Conservation (phyloP, 192 early-diverging fungal genomes). For the Entrophospora sp. region DNA sequence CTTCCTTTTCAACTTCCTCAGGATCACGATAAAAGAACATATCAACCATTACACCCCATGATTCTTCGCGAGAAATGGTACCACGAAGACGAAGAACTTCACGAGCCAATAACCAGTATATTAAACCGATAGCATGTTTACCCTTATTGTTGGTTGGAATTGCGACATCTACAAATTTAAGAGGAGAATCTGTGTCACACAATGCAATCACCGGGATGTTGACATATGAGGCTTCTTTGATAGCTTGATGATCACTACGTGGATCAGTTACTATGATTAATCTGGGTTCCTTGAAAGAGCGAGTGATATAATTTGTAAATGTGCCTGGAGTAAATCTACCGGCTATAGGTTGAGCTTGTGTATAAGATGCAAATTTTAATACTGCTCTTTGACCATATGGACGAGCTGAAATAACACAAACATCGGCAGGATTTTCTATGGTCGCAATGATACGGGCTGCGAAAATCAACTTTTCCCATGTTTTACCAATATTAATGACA, state of each 20-base stretch:
- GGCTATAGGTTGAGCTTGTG: conserved; percentile 96
- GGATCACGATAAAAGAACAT: conserved; percentile 99
- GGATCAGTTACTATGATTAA: conserved; percentile 97
- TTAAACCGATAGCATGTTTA: conserved; percentile 98
- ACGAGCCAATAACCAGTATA: conserved; percentile 95
- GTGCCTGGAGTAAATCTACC: conserved; percentile 99
- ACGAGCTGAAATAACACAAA: conserved; percentile 95
- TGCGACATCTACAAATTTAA: conserved; percentile 92
- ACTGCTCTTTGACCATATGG: conserved; percentile 97
- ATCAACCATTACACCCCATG: conserved; percentile 98
- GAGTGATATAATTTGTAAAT: conserved; percentile 99
- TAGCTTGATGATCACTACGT: conserved; percentile 96
- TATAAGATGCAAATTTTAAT: conserved; percentile 98
- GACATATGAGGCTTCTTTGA: conserved; percentile 99
- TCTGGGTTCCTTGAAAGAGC: conserved; percentile 98
- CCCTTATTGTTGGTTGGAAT: conserved; percentile 99
- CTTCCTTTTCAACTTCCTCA: conserved; percentile 94
- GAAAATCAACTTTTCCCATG: conserved; percentile 99
- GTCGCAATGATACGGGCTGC: conserved; percentile 98
- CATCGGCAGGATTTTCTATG: conserved; percentile 98
- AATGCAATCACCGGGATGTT: conserved; percentile 99
- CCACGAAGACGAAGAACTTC: conserved; percentile 98
- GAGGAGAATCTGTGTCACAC: conserved; percentile 94
- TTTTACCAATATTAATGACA: conserved; percentile 99
- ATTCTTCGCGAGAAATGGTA: conserved; percentile 69